Evolutionary conservation across 2,329 filamentous ascomycete genomes (phyloP).

Genomic region (Periconia sp.): DNA sequence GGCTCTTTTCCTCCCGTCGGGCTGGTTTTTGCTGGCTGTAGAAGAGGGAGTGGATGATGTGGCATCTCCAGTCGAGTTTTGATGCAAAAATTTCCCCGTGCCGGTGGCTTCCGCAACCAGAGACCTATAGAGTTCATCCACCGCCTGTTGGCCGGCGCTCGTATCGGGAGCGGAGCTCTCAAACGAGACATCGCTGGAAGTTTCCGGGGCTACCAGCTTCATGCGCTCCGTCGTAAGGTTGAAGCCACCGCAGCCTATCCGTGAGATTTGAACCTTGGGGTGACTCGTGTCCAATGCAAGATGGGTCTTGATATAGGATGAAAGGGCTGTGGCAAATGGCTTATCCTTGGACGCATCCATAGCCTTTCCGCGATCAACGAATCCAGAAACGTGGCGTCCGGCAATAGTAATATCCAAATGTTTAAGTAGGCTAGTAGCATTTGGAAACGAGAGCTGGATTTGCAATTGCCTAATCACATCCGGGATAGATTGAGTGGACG

Average conservation of each 20-base stretch:
- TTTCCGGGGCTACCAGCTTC: constrained; percentile 39
- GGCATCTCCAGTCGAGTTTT: constrained; percentile 11
- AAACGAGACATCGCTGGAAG: constrained; percentile 23
- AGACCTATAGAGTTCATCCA: constrained; percentile 32
- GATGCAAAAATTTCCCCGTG: constrained; percentile 32
- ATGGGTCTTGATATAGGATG: constrained; percentile 43
- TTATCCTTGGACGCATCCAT: constrained; percentile 13
- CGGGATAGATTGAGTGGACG: constrained; percentile 32
- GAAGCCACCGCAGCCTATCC: constrained; percentile 47
- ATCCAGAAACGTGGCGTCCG: constrained; percentile 42
- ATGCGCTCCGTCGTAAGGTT: constrained; percentile 42
- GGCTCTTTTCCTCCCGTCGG: constrained; percentile 26
- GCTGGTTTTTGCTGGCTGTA: constrained; percentile 15
- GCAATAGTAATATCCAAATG: constrained; percentile 48
- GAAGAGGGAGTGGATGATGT: constrained; percentile 29
- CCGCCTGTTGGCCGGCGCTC: constrained; percentile 34
- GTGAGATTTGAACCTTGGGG: constrained; percentile 43
- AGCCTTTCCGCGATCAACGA: constrained; percentile 32
- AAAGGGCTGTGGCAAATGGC: constrained; percentile 46
- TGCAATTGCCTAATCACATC: constrained; percentile 37
- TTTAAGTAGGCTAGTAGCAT: constrained; percentile 37
- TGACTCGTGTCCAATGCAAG: constrained; percentile 46
- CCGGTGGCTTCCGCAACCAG: constrained; percentile 37
- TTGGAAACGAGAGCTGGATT: constrained; percentile 39
- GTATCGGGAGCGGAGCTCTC: constrained; percentile 24